Evolutionary conservation across 2,329 filamentous ascomycete species (phyloP), one percentile per base, ranked within the genome.

Genomic region (Geosmithia flava): DNA sequence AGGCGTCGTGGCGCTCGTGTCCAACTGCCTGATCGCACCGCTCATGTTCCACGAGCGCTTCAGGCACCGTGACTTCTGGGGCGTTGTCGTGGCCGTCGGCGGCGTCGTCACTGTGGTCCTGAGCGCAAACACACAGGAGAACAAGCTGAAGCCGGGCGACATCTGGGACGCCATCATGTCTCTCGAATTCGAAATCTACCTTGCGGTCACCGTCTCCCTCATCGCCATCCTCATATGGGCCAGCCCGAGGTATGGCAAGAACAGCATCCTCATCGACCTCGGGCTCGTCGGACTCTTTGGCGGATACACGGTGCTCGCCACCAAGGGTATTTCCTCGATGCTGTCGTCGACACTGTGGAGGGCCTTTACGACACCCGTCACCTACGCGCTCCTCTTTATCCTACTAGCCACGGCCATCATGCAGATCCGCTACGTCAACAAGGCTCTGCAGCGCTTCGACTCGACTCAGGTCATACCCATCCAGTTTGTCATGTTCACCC

Each of bases 391-490:
- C n/a, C 64, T 93, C 8, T 70, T 85, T 46, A 75, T 97, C 45
- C 75, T 98, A 23, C 73, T 93, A 17, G 76, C 71, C 44, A 97
- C 91, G 1, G 93, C 93, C 7, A 72, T 98, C 51, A 89, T 97
- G 85, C 93, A 98, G 67, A 91, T 98, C 56, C 91, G 88, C 61
- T 98, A 97, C 61, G 78, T 98, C 62, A 98, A 97, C 68, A 86
- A 76, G 54, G 75, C 77, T 1, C 72, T 98, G 47, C 90, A 96
- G 62, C 81, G 87, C 44, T 98, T 97, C 68, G 88, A 96, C 64
- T 95, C 93, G 7, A 98, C 93, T 0, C 89, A 96, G 62, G 93
- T 98, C 55, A 98, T 98, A 53, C 93, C 93, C 0, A 93, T 93
- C 15, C 93, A 98, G 59, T 98, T 98, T 57, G 93, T 98, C 46